Percentiles rank a stretch among this genome's conserved stretches.
Conservation (phyloP, 2,329 filamentous ascomycete species). For the Cordyceps farinosa region DNA sequence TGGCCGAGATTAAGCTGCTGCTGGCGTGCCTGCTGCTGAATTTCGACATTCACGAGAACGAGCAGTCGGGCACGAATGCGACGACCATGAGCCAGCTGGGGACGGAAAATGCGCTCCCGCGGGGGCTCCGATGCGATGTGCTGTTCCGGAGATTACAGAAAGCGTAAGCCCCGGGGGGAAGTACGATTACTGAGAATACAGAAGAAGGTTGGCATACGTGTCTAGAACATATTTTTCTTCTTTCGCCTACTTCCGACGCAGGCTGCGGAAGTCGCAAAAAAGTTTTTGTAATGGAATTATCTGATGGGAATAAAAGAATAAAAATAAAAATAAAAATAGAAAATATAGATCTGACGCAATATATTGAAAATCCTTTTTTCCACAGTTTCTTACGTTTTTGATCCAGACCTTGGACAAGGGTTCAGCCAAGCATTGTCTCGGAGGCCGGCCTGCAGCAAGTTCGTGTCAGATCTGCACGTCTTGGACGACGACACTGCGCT, state of each 20-base stretch:
- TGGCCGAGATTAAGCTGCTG: conserved; percentile 1
- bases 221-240: not conserved
- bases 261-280: not conserved
- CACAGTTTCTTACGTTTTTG: not conserved
- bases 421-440: not conserved
- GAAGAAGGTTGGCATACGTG: not conserved
- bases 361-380: not conserved
- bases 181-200: not conserved
- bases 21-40: not conserved
- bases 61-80: conserved; percentile 1
- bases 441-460: no score
- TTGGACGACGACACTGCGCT: no score
- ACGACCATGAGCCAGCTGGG: conserved; percentile 6
- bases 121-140: conserved; percentile 4
- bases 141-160: conserved; percentile 7
- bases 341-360: not conserved
- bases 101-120: conserved; percentile 8
- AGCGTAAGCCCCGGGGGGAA: not conserved
- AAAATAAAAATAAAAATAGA: not conserved
- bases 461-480: no score
- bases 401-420: not conserved
- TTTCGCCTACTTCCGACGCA: not conserved
- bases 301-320: not conserved
- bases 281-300: not conserved
- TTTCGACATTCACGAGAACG: conserved; percentile 11